Percentiles rank a stretch among this genome's conserved stretches.
phyloP scores from a whole-genome alignment of 768 basidiomycete species.

The Cantharellus cinnabarinus region DNA sequence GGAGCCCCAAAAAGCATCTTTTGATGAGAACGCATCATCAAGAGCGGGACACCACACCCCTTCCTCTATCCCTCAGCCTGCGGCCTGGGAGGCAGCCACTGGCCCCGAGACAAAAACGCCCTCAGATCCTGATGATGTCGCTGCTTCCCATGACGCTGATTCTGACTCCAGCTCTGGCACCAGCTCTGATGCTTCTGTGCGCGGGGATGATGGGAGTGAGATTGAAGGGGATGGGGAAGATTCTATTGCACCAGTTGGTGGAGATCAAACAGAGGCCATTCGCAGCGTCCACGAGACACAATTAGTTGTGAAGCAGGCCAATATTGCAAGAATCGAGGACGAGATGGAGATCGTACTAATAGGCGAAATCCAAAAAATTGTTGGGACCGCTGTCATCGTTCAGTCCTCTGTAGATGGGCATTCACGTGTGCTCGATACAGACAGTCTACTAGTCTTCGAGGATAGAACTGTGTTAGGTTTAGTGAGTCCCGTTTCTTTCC shows the following conservation, averaged over 20 bases:
- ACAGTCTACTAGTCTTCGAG: slow-evolving; percentile 75
- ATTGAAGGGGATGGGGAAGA: neutral
- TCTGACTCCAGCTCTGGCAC: neutral
- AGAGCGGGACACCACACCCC: too few species aligned
- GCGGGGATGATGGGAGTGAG: neutral
- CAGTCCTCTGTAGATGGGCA: slow-evolving; percentile 26
- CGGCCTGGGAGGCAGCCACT: neutral
- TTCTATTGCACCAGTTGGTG: neutral
- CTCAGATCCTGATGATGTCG: neutral
- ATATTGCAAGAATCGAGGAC: neutral
- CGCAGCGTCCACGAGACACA: neutral
- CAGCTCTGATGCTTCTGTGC: neutral
- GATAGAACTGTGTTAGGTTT: slow-evolving; percentile 81
- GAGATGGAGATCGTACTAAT: slow-evolving; percentile 35
- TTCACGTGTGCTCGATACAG: slow-evolving; percentile 60
- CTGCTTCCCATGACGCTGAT: neutral
- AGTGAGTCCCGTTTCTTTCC: slow-evolving; percentile 29
- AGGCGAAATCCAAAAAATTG: slow-evolving; percentile 57
- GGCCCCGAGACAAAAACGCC: neutral
- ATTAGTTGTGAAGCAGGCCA: neutral
- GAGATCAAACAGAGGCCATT: slow-evolving; percentile 21
- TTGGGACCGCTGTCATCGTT: slow-evolving; percentile 55
- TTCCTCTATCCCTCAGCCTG: too few species aligned
- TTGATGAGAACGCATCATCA: too few species aligned
- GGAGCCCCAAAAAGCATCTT: too few species aligned